Percentiles rank a stretch among this genome's conserved stretches.
phyloP scores from a whole-genome alignment of 2,329 filamentous ascomycete genomes.

The Calonectria ilicicola region DNA sequence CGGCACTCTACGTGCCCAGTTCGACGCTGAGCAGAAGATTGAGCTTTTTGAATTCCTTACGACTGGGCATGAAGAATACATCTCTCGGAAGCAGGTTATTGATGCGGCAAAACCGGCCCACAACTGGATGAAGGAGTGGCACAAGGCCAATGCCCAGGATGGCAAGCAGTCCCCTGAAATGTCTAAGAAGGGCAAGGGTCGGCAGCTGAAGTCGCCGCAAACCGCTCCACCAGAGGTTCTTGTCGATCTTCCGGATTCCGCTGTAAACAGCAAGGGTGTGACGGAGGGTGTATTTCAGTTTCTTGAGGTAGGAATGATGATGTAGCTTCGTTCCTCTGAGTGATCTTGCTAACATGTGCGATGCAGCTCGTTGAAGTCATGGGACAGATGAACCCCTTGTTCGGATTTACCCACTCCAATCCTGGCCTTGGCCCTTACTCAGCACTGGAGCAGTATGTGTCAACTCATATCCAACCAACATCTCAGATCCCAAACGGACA shows the following conservation, averaged over 20 bases:
- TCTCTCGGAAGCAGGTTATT: slow-evolving; percentile 76
- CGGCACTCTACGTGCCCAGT: slow-evolving; percentile 83
- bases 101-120: slow-evolving; percentile 72
- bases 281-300: slow-evolving; percentile 73
- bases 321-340: slow-evolving; percentile 28
- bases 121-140: slow-evolving; percentile 75
- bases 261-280: slow-evolving; percentile 70
- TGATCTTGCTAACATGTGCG: slow-evolving; percentile 36
- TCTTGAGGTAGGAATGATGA: slow-evolving; percentile 64
- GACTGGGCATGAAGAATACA: slow-evolving; percentile 82
- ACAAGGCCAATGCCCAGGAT: slow-evolving; percentile 68
- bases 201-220: slow-evolving; percentile 69
- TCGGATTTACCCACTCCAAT: slow-evolving; percentile 68
- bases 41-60: slow-evolving; percentile 88
- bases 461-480: slow-evolving; percentile 56
- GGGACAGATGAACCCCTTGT: slow-evolving; percentile 74
- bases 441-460: slow-evolving; percentile 72
- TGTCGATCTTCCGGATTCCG: slow-evolving; percentile 69
- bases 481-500: slow-evolving; percentile 61
- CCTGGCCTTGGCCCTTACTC: slow-evolving; percentile 66
- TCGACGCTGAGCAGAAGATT: slow-evolving; percentile 83
- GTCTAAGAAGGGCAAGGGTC: slow-evolving; percentile 74
- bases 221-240: slow-evolving; percentile 68
- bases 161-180: slow-evolving; percentile 73
- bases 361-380: slow-evolving; percentile 73